Base-by-base conservation (phyloP, 2,329 filamentous ascomycete species). In the Hypoxylon rubiginosum region DNA sequence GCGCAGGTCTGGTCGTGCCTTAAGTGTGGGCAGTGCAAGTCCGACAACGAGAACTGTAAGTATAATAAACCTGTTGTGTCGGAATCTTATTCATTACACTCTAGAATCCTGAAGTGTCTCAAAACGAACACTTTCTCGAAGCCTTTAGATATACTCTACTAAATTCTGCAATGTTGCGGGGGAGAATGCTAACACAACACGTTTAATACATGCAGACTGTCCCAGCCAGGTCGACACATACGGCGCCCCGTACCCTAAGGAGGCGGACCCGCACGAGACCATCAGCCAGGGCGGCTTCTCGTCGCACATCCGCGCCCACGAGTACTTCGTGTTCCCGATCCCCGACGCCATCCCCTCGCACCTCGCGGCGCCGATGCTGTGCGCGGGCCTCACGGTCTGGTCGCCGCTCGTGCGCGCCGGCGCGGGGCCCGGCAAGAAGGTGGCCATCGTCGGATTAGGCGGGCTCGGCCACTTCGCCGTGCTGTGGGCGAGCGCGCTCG, bases 381-480 rank as follows among this genome's bases (percentile, higher is more conserved):
- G 92, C 74, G 92, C 89, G 1, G 92, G 93, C 1, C 84, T 95
- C 56, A 96, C 92, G 0, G 86, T 90, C 0, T 96, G 87, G 75
- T 86, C 86, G 4, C 92, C 92, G 0, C 79, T 96, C 15, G 85
- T 85, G 53, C 85, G 90, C 28, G 88, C 91, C 36, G 88, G 87
- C 1, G 85, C 88, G 34, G 92, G 92, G 0, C 89, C 90, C 0
- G 92, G 91, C 4, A 92, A 91, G 77, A 83, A 80, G 3, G 90
- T 95, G 0, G 92, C 88, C 0, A 86, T 95, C 57, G 82, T 93
- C 11, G 91, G 92, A 6, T 82, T 94, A 11, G 92, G 92, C 6
- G 91, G 92, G 0, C 79, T 94, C 0, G 91, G 92, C 0, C 91
- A 95, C 75, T 88, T 94, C 68, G 92, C 87, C 0, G 76, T 95